Evolutionary conservation across 164 flowering plant species (phyloP), one percentile per base, ranked within the genome.

Genomic region (Annona cherimola): DNA sequence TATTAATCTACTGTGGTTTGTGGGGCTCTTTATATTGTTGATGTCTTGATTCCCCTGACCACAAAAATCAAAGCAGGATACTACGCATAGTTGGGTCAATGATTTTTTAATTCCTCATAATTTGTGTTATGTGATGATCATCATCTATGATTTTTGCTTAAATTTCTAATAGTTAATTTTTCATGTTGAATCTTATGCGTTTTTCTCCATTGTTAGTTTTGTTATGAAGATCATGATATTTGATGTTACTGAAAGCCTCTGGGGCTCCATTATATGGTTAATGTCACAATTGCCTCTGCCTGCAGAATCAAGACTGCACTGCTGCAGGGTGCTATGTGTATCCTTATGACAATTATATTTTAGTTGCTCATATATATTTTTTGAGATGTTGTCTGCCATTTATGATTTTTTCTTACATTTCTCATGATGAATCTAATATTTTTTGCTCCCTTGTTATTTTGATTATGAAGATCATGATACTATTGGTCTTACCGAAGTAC

Each of bases 401-500:
- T 26, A 26, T 61, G 19, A 61, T 9, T 61, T 20, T 61, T 61
- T 61, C 2, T 18, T n/a, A 19, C 35, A 61, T 61, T 19, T 5
- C 26, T 6, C 16, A 39, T 14, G 20, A 12, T 44, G 42, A 8
- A 5, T 19, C 70, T 68, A 41, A 43, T 63, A 68, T 14, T 4
- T 50, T 46, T 50, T 26, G 18, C 69, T 63, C 41, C 59, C 35
- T 26, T 64, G 8, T 73, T 45, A 5, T 69, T 20, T 41, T 20
- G 62, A 8, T 59, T 74, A 42, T 83, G 74, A 85, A 89, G 94
- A 88, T 89, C 69, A 80, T 89, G 77, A 81, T 88, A 60, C 74
- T 88, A 74, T 16, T 82, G 43, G 75, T 88, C 67, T 68, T 90
- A 70, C 94, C 90, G 39, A 71, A 71, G 16, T 69, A 4, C 26